These are phyloP conservation scores for Penicillium coprophilum DNA, from an alignment of 495 filamentous ascomycete genomes.

Conservation along the genomic window DNA sequence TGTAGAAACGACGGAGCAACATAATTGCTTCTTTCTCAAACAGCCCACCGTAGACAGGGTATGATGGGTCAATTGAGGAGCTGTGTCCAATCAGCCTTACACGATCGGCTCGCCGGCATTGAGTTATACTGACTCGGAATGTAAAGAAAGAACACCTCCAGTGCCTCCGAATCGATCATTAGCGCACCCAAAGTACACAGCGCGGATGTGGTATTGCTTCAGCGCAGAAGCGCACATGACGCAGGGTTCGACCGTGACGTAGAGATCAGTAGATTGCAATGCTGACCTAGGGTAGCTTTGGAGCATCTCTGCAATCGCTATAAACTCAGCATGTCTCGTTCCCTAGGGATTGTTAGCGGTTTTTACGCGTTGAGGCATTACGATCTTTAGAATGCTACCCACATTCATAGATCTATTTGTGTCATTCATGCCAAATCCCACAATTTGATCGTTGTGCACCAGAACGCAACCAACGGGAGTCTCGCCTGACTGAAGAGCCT, in stretches of 20 bases:
- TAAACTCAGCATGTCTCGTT: constrained; percentile 90
- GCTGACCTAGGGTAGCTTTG: constrained; percentile 55
- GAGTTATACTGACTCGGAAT: constrained; percentile 60
- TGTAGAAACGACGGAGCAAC: constrained; percentile 86
- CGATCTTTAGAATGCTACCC: constrained; percentile 1
- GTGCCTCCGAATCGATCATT: constrained; percentile 97
- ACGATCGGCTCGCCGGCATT: background rate
- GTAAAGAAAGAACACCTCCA: constrained; percentile 83
- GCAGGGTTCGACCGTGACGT: constrained; percentile 96
- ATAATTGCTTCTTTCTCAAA: constrained; percentile 87
- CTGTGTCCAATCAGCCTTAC: constrained; percentile 33
- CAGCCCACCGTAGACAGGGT: constrained; percentile 76
- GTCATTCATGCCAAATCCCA: constrained; percentile 90
- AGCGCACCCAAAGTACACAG: constrained; percentile 88
- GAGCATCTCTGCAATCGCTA: constrained; percentile 70
- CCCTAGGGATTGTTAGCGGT: constrained; percentile 52
- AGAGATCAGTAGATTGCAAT: constrained; percentile 72
- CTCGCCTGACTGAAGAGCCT: constrained; percentile 78
- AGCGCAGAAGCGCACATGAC: constrained; percentile 97
- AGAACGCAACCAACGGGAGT: constrained; percentile 97
- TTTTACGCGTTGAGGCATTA: background rate
- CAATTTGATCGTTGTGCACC: constrained; percentile 68
- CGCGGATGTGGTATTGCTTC: constrained; percentile 75
- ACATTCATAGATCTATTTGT: constrained; percentile 84
- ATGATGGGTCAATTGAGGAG: constrained; percentile 64